Evolutionary conservation across 176 grass and related monocot genomes (phyloP), one percentile per base, ranked within the genome.

Genomic region (Chloris gayana): DNA sequence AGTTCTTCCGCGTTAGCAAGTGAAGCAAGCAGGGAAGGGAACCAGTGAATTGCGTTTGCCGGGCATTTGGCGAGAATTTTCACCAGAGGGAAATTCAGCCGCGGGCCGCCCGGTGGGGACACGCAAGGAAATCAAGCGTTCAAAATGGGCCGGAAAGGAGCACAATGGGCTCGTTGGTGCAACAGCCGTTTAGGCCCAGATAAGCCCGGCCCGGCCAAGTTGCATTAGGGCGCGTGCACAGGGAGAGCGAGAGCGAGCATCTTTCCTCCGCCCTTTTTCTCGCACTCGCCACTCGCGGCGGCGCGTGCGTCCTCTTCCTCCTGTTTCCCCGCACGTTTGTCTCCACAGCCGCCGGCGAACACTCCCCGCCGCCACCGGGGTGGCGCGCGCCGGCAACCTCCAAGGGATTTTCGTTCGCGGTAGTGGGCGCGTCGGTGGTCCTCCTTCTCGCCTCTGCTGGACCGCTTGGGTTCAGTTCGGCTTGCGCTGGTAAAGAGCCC

Each of bases 211-310:
- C 74, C 74, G 62, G 1, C 24, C 44, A 19, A 27, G 22, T 46
- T 13, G 24, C 38, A 11, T n/a, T 49, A 21, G 27, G 39, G 26
- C 41, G 59, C 17, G 15, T n/a, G 54, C 19, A 18, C 1, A 19
- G 17, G 1, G 54, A 11, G 51, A 7, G 10, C 6, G 8, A 14
- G 14, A n/a, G 5, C 14, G 14, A 63, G 75, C 59, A 64, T 64
- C 59, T 47, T 9, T 26, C 25, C 10, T 61, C 7, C 21, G 4
- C 0, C 46, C 58, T 18, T 44, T 45, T 22, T 31, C 59, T 30
- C 75, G 35, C 35, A 37, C 35, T 77, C 75, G n/a, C 15, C 75
- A 26, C 41, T 47, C 39, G 59, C 75, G 13, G 41, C 75, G 75
- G 75, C 75, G 74, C 57, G 30, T 33, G 70, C 49, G 46, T 73